Conservation (phyloP, 768 basidiomycete genomes). For the Suillus clintonianus region DNA sequence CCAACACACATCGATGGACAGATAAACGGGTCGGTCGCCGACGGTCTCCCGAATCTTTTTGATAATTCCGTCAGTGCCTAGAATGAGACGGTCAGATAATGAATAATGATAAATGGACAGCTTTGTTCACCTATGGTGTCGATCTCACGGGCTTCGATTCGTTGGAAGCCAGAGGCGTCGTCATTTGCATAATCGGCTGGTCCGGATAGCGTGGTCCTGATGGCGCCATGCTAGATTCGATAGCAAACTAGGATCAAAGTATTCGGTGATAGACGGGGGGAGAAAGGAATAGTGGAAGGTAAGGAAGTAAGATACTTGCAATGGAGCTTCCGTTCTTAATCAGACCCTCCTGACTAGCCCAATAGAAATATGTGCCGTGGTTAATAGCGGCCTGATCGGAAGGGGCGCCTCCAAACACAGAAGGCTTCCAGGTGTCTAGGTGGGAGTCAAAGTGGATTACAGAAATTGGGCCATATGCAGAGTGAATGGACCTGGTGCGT, state of each 20-base stretch:
- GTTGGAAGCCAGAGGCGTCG: constrained; percentile 74
- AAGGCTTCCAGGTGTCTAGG: constrained; percentile 78
- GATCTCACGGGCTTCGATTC: constrained; percentile 84
- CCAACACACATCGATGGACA: constrained; percentile 69
- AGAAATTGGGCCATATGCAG: constrained; percentile 76
- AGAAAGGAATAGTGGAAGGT: constrained; percentile 12
- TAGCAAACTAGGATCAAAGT: constrained; percentile 76
- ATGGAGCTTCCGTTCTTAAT: constrained; percentile 78
- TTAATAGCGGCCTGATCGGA: constrained; percentile 75
- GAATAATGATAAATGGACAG: background rate
- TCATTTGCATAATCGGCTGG: constrained; percentile 79
- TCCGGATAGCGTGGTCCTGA: constrained; percentile 80
- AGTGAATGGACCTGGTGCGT: constrained; percentile 63
- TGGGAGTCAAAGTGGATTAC: constrained; percentile 90
- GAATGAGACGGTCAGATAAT: constrained; percentile 1
- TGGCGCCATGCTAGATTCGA: constrained; percentile 73
- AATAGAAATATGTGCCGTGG: constrained; percentile 91
- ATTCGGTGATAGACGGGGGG: constrained; percentile 27
- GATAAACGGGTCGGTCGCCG: constrained; percentile 72
- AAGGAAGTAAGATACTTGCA: constrained; percentile 63
- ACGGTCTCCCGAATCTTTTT: constrained; percentile 79
- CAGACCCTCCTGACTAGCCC: constrained; percentile 81
- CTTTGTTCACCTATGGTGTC: constrained; percentile 65
- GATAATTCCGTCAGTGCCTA: constrained; percentile 76
- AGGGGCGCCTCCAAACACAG: constrained; percentile 74